These are phyloP conservation scores for Tetrahymena elliotti DNA, from an alignment of 73 alveolate genomes.

Conservation along the genomic window DNA sequence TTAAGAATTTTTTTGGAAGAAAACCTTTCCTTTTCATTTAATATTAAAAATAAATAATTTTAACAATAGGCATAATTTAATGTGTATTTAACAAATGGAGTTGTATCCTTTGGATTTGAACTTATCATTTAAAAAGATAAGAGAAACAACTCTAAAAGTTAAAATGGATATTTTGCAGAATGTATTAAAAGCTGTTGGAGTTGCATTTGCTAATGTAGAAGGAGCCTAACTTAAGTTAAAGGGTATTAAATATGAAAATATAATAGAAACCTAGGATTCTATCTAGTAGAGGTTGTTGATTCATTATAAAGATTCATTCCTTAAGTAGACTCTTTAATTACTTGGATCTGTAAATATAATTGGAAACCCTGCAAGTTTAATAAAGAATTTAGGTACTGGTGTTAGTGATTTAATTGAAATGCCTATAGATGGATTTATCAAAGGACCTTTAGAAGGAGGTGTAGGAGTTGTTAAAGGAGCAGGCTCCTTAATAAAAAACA, in stretches of 20 bases:
- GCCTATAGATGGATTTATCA: constrained; percentile 87
- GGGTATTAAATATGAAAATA: constrained; percentile 57
- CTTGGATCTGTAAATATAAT: constrained; percentile 77
- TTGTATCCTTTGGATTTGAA: constrained; percentile 19
- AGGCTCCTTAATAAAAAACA: constrained; percentile 81
- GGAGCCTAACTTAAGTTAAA: constrained; percentile 68
- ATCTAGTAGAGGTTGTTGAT: constrained; percentile 35
- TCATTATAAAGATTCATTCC: constrained; percentile 57
- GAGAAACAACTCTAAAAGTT: constrained; percentile 23
- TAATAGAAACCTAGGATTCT: constrained; percentile 54
- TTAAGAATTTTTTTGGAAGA: neutral
- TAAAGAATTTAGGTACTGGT: constrained; percentile 89
- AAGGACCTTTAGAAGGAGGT: constrained; percentile 89
- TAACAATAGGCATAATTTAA: neutral
- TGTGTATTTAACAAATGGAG: constrained; percentile 29
- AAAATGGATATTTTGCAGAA: constrained; percentile 24
- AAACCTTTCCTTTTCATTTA: neutral
- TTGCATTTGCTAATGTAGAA: constrained; percentile 64
- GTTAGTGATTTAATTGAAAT: constrained; percentile 87
- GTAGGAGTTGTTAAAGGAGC: constrained; percentile 88
- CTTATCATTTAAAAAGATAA: constrained; percentile 2
- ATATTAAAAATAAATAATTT: too few relatives aligned
- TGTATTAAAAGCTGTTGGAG: constrained; percentile 59
- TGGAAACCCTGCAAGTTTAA: constrained; percentile 91
- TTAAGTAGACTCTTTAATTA: constrained; percentile 39